phyloP scores from a whole-genome alignment of 2,329 filamentous ascomycete species.

The Pyrenophora teres region DNA sequence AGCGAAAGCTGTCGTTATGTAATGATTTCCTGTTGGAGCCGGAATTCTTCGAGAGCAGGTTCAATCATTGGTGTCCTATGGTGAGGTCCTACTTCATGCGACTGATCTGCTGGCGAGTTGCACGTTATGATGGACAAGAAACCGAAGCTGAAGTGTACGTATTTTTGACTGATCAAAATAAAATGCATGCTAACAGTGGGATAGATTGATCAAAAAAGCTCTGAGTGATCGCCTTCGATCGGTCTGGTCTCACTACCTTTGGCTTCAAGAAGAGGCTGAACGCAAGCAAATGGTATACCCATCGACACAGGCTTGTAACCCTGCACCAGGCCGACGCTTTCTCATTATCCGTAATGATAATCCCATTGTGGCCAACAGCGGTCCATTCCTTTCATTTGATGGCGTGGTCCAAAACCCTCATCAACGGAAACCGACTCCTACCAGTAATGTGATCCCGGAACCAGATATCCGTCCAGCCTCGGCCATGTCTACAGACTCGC shows the following conservation, averaged over 20 bases:
- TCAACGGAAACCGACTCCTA: conserved; percentile 41
- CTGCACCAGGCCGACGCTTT: conserved; percentile 82
- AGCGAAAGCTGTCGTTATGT: conserved; percentile 72
- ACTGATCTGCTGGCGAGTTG: conserved; percentile 85
- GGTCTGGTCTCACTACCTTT: conserved; percentile 80
- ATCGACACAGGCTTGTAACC: conserved; percentile 80
- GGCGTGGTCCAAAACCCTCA: conserved; percentile 55
- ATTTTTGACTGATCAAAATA: not conserved
- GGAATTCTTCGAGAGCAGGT: conserved; percentile 76
- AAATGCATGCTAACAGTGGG: conserved; percentile 18
- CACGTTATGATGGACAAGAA: conserved; percentile 71
- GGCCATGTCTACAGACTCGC: conserved; percentile 36
- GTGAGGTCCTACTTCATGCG: conserved; percentile 92
- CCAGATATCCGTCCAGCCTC: conserved; percentile 36
- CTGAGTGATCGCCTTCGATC: conserved; percentile 71
- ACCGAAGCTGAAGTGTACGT: conserved; percentile 71
- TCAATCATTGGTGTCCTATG: conserved; percentile 96
- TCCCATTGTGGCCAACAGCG: conserved; percentile 56
- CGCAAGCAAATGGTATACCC: conserved; percentile 61
- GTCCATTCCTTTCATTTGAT: conserved; percentile 67
- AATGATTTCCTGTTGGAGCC: conserved; percentile 75
- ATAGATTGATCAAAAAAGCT: conserved; percentile 69
- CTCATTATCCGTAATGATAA: conserved; percentile 86
- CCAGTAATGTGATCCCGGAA: conserved; percentile 27
- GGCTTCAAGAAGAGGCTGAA: conserved; percentile 71